These are phyloP conservation scores for Phytophthora europaea DNA, from an alignment of 352 stramenopile species.

Conservation along the genomic window DNA sequence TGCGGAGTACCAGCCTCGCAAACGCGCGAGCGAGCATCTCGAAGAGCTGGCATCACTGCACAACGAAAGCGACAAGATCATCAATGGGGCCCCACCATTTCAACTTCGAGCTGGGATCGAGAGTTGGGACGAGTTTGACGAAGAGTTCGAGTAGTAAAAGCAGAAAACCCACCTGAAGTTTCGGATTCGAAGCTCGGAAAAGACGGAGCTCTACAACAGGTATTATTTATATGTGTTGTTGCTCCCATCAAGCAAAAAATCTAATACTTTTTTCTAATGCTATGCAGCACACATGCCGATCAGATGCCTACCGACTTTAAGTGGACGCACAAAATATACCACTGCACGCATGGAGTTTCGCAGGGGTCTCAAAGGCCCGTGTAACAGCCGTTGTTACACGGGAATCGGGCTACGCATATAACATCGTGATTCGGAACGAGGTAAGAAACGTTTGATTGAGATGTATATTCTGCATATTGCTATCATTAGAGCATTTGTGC, in stretches of 20 bases:
- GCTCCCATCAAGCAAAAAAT: not conserved
- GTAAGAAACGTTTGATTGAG: not conserved
- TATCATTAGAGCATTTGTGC: not conserved
- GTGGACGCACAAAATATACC: constrained; percentile 7
- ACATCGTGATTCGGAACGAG: constrained; percentile 10
- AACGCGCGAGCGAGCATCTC: not conserved
- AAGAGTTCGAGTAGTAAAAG: not conserved
- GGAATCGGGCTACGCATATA: constrained; percentile 5
- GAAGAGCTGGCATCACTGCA: not conserved
- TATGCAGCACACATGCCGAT: not conserved
- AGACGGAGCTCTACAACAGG: not conserved
- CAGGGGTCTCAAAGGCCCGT: constrained; percentile 2
- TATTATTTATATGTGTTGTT: not conserved
- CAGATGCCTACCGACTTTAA: constrained; percentile 10
- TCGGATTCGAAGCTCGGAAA: not conserved
- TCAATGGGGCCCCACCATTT: not conserved
- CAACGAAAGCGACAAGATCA: not conserved
- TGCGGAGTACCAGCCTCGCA: not conserved
- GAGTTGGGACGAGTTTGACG: not conserved
- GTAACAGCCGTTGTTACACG: constrained; percentile 1
- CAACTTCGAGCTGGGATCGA: not conserved
- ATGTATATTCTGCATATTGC: not conserved
- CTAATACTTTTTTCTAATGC: not conserved
- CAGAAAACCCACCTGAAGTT: not conserved
- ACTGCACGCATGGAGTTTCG: constrained; percentile 21